Base-by-base conservation (phyloP, 108 stramenopile genomes). In the Craspedostauros australis region DNA sequence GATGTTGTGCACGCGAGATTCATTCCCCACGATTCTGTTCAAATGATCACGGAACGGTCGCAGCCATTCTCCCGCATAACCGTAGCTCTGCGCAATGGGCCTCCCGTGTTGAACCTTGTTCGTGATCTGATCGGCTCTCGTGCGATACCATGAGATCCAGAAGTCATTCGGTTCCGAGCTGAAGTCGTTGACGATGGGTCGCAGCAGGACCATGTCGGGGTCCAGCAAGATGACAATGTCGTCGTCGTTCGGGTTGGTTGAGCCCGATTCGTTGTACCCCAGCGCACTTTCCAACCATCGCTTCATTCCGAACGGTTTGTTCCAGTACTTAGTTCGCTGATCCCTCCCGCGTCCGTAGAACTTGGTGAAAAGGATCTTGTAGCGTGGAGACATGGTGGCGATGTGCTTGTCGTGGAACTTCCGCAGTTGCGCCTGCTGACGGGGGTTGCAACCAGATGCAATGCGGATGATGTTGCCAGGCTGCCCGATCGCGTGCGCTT, bases 181-280 rank as follows among this genome's bases (percentile, higher is more conserved):
- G 54, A 86, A 81, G 55, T 84, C 81, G 30, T 75, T 78, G 1
- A 72, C 54, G 22, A 96, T 57, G 9, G 88, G 88, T 20, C 71
- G 41, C 50, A 90, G 60, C 53, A 96, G 55, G n/a, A 93, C 55
- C 86, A 95, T 91, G 53, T 97, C 96, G 14, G 96, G 96, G 72
- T 97, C 96, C 8, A 95, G 62, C 22, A 97, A 65, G 2, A 87
- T 66, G 6, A 97, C 47, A 45, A 95, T 77, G 24, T 68, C n/a
- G n/a, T n/a, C n/a, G n/a, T n/a, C n/a, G n/a, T n/a, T n/a, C n/a
- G n/a, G n/a, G n/a, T n/a, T n/a, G n/a, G n/a, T n/a, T n/a, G n/a
- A n/a, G n/a, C n/a, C n/a, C n/a, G n/a, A n/a, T n/a, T n/a, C n/a
- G n/a, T 60, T 49, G 49, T 43, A 43, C 3, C 51, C 46, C 14